Evolutionary conservation across 192 early-diverging fungal species (phyloP), one percentile per base, ranked within the genome.

Genomic region (Glomus cerebriforme): DNA sequence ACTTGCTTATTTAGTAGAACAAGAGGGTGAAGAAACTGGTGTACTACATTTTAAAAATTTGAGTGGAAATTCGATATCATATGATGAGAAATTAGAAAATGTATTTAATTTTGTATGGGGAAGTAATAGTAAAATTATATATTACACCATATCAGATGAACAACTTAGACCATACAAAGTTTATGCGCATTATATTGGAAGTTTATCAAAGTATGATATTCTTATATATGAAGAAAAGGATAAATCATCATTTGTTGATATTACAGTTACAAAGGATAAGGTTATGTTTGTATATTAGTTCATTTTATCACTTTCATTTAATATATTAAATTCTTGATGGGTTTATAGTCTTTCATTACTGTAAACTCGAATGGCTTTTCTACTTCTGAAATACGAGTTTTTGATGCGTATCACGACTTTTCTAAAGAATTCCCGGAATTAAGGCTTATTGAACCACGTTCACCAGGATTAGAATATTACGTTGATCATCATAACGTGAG

Each of bases 61-160:
- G 10, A 66, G 81, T 31, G 72, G 79, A 4, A 76, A 73, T 34
- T 65, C 73, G 17, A 70, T 76, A 75, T 77, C 60, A 43, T 32
- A 75, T 43, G 26, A 37, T 22, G 66, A 70, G 82, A 78, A 74
- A 76, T 79, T 89, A 22, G 79, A 86, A 45, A 84, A 80, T 70
- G 82, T 85, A 13, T 94, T 84, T 78, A 94, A 93, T 75, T 93
- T 92, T 87, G 92, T 92, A 3, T 91, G 90, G 90, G 91, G 90
- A 68, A 90, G 87, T 29, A 80, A 85, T 49, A 82, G 78, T 68
- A 72, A 83, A 58, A 86, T 84, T 69, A 78, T 94, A 13, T 92
- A 89, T 49, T 94, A 93, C 68, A 94, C 92, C 15, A 86, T 92
- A 15, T 81, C 92, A 8, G 88, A 92, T 73, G 89, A 90, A 31